These are phyloP conservation scores for Choanephora cucurbitarum DNA, from an alignment of 371 early-diverging fungal genomes.

Conservation along the genomic window DNA sequence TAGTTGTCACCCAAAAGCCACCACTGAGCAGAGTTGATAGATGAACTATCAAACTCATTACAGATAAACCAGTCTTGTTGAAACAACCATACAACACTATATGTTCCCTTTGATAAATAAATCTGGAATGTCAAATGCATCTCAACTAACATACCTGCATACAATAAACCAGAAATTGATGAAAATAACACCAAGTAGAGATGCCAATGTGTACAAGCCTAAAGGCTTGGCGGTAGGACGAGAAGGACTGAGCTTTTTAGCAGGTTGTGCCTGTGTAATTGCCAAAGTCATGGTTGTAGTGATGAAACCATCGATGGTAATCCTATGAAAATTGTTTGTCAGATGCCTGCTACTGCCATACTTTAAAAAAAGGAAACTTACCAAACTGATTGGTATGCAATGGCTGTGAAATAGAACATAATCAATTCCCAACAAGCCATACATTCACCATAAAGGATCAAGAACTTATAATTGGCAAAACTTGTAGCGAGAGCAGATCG, in stretches of 20 bases:
- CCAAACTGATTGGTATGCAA: conserved; percentile 70
- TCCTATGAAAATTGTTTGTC: no score
- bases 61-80: conserved; percentile 68
- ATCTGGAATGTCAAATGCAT: no score
- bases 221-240: conserved; percentile 82
- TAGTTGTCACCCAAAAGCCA: conserved; percentile 77
- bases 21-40: conserved; percentile 70
- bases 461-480: conserved; percentile 78
- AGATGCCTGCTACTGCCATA: no score
- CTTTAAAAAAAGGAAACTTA: no score
- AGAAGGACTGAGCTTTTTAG: conserved; percentile 52
- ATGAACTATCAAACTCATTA: conserved; percentile 64
- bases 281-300: conserved; percentile 70
- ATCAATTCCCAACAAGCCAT: conserved; percentile 70
- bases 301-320: conserved; percentile 72
- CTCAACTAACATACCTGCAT: no score
- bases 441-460: conserved; percentile 78
- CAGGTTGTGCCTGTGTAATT: conserved; percentile 69
- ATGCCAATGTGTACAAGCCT: conserved; percentile 70
- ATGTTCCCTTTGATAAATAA: conserved; percentile 46
- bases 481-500: conserved; percentile 76
- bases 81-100: no score
- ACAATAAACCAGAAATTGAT: conserved; percentile 66
- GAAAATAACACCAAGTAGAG: conserved; percentile 67
- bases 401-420: conserved; percentile 71